A percentile compares a stretch with the other conserved stretches of the same genome.
These are phyloP conservation scores for Kazachstania viticola DNA, from an alignment of 805 yeast species.

Conservation along the genomic window DNA sequence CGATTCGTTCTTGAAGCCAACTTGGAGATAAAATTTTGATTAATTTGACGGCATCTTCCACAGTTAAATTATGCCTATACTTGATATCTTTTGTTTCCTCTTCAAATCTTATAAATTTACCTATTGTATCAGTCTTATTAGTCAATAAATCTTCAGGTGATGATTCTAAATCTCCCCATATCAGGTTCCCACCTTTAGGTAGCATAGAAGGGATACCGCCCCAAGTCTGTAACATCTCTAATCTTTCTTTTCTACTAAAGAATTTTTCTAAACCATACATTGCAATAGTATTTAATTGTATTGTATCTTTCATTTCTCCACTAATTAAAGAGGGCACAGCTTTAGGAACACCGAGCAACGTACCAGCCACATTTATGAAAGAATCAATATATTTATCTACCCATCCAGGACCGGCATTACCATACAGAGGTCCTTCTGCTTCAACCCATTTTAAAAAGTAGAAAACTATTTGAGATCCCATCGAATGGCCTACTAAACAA, in stretches of 20 bases:
- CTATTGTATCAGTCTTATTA: conserved; percentile 39
- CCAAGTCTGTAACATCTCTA: conserved; percentile 69
- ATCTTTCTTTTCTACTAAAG: conserved; percentile 79
- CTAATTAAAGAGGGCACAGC: conserved; percentile 84
- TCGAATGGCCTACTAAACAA: conserved; percentile 81
- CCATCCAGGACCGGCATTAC: conserved; percentile 89
- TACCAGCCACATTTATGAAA: conserved; percentile 79
- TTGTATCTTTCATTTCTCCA: conserved; percentile 97
- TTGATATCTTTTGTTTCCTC: conserved; percentile 4
- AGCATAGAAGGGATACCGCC: conserved; percentile 95
- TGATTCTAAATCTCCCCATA: conserved; percentile 75
- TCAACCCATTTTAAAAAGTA: conserved; percentile 96
- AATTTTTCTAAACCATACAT: conserved; percentile 91
- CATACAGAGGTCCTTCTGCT: conserved; percentile 67
- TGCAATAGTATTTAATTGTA: conserved; percentile 84
- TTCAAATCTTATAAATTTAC: conserved; percentile 59
- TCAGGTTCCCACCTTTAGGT: conserved; percentile 84
- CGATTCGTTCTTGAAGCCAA: conserved; percentile 61
- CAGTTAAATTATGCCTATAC: conserved; percentile 40
- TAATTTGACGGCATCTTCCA: conserved; percentile 56
- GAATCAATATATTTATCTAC: conserved; percentile 76
- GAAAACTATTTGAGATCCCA: conserved; percentile 87
- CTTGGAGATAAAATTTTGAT: conserved; percentile 54
- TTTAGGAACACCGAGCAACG: conserved; percentile 89
- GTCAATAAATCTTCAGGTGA: conserved; percentile 51